Evolutionary conservation across 148 eudicot species (phyloP), one percentile per base, ranked within the genome.

Genomic region (Rhododendron vialii): DNA sequence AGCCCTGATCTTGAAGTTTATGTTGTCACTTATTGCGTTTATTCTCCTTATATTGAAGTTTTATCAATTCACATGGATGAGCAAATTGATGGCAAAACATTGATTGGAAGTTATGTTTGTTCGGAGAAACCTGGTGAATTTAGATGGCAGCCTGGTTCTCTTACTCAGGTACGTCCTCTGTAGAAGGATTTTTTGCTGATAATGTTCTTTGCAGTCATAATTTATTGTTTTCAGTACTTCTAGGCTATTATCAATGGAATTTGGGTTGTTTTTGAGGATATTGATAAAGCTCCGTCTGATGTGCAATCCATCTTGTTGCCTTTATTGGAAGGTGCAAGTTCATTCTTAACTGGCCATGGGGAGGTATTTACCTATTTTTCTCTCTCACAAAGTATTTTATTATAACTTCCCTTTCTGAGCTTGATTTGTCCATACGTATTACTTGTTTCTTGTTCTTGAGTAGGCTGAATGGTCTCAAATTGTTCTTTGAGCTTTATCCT

Each of bases 91-190:
- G 99, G 98, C 55, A 95, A 94, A 89, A 97, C 95, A 61, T 88
- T 97, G 86, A 86, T 97, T 67, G 99, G 99, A 73, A 92, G 92
- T 89, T 97, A 97, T 89, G 99, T 97, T 84, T 97, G 96, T 86
- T 90, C 98, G 7, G 98, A 97, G 84, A 91, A 91, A 87, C 99
- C 98, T 84, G 99, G 99, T 84, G 99, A 97, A 91, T 97, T 97
- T 85, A 93, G 98, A 85, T 97, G 99, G 99, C 99, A 95, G 89
- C 98, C 98, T 83, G 99, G 98, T 86, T 95, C 98, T 82, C 96
- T 97, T 78, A 94, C 98, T 73, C 98, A 97, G 98, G 99, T 97
- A 67, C 83, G 87, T 82, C 57, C 69, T 47, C 69, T 78, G 61
- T 24, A 33, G 33, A 80, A 61, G 61, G 53, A 35, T 41, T 81